Conservation (phyloP, 768 basidiomycete species). For the Clavulina sp. region DNA sequence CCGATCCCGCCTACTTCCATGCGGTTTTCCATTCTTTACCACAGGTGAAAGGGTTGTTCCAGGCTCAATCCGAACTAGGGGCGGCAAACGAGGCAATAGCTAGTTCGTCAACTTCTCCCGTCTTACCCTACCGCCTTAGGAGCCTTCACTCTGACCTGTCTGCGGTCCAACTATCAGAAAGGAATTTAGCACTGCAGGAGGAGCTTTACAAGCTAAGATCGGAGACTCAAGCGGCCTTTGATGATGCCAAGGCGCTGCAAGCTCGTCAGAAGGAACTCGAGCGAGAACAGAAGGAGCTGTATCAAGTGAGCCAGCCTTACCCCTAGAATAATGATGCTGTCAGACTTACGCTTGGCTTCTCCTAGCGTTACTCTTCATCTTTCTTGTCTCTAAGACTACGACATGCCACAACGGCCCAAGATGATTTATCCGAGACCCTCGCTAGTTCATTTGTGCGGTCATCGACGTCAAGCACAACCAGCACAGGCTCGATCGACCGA, state of each 20-base stretch:
- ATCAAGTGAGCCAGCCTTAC: conserved; percentile 38
- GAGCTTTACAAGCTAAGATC: conserved; percentile 54
- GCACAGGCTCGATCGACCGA: conserved; percentile 6
- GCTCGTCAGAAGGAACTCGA: conserved; percentile 73
- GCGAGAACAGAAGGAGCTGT: conserved; percentile 72
- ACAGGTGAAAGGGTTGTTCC: conserved; percentile 55
- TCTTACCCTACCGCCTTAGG: background rate
- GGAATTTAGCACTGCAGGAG: conserved; percentile 62
- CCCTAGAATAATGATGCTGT: background rate
- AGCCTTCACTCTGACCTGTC: background rate
- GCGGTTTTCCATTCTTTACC: conserved; percentile 69
- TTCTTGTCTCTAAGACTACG: conserved; percentile 77
- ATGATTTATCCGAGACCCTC: conserved; percentile 71
- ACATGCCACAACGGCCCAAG: conserved; percentile 79
- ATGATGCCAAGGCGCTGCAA: conserved; percentile 70
- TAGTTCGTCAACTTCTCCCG: conserved; percentile 31
- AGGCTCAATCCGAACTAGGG: conserved; percentile 60
- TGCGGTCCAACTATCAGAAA: conserved; percentile 26
- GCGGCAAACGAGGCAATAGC: conserved; percentile 77
- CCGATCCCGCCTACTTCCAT: conserved; percentile 71
- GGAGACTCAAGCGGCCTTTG: conserved; percentile 75
- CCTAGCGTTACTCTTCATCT: conserved; percentile 65
- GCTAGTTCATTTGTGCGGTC: conserved; percentile 70
- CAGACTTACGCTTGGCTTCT: background rate
- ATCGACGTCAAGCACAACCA: conserved; percentile 19